Base-by-base conservation (phyloP, 352 stramenopile genomes). In the Pythium scleroteichum region DNA sequence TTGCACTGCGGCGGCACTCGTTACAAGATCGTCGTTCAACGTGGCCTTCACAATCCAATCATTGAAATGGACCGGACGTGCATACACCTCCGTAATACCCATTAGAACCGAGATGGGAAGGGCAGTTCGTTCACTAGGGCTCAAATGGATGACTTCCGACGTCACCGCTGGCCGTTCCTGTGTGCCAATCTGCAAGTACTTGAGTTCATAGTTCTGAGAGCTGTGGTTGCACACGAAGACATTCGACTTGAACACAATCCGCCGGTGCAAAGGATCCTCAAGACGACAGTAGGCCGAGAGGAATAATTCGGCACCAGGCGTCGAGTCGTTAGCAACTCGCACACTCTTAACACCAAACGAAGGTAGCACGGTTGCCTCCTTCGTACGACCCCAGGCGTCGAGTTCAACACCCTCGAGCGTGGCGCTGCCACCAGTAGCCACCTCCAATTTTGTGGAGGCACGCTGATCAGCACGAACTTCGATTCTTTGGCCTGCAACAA, bases 11-110 rank as follows among this genome's bases (percentile, higher is more conserved):
- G 68, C 59, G 12, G 47, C 49, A 12, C 82, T 92, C 8, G 78
- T 87, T 39, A 94, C 48, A 27, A 94, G 59, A 26, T 95, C 86
- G 20, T 92, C 85, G 59, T 92, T 92, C 26, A 95, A 45, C 5
- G 68, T 80, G 3, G 81, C 79, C 32, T 88, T 90, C 0, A 92
- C 73, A 53, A 87, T 80, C 86, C 86, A 95, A 38, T 88, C 73
- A 10, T 45, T 94, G 73, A 53, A 87, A 73, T 35, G 80, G 56
- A 51, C 76, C 3, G 82, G 80, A 23, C 86, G 81, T 22, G 84
- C 80, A 44, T 93, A 93, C 38, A 95, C 73, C 57, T 94, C 84
- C 0, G 86, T 94, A 20, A 92, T 88, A 22, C 84, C 86, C 84
- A 94, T 92, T 17, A 94, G 66, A 32, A 93, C 70, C 6, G 86